Percentiles rank a stretch among this genome's conserved stretches.
Conservation (phyloP, 441 rosid genomes). For the Adansonia gregorii region DNA sequence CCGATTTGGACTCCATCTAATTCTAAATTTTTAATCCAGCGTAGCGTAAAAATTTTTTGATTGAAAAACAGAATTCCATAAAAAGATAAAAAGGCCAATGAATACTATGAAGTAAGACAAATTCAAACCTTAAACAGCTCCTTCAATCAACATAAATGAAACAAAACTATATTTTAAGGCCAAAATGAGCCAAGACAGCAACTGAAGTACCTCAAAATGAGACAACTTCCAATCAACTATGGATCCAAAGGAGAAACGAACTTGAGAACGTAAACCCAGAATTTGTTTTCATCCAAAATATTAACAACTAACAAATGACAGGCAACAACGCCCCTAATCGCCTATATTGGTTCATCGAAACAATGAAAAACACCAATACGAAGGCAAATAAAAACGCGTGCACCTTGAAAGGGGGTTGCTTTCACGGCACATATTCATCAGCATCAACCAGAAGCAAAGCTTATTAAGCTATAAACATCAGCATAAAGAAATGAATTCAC, state of each 20-base stretch:
- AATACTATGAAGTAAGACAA: conserved; percentile 21
- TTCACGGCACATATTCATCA: conserved; percentile 51
- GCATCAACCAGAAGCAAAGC: conserved; percentile 42
- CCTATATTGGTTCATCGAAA: conserved; percentile 24
- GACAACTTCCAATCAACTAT: not conserved
- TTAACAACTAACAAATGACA: conserved; percentile 16
- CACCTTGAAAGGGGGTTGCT: conserved; percentile 33
- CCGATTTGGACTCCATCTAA: conserved; percentile 1
- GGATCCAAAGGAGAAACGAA: not conserved
- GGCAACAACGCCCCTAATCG: not conserved
- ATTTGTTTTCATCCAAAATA: not conserved
- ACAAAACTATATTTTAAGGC: conserved; percentile 1
- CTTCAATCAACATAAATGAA: conserved; percentile 26
- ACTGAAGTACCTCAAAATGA: conserved; percentile 31
- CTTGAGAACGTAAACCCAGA: conserved; percentile 16
- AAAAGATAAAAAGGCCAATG: not conserved
- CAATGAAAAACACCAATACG: not conserved
- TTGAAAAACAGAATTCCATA: not conserved
- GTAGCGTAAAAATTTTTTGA: not conserved
- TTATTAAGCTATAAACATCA: not conserved
- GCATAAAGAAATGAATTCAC: not conserved
- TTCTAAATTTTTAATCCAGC: conserved; percentile 15
- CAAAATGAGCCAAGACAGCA: conserved; percentile 18
- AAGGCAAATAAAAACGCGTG: not conserved
- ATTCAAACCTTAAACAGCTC: conserved; percentile 12